Evolutionary conservation across 352 stramenopile genomes (phyloP).

Genomic region (Globisporangium solare): DNA sequence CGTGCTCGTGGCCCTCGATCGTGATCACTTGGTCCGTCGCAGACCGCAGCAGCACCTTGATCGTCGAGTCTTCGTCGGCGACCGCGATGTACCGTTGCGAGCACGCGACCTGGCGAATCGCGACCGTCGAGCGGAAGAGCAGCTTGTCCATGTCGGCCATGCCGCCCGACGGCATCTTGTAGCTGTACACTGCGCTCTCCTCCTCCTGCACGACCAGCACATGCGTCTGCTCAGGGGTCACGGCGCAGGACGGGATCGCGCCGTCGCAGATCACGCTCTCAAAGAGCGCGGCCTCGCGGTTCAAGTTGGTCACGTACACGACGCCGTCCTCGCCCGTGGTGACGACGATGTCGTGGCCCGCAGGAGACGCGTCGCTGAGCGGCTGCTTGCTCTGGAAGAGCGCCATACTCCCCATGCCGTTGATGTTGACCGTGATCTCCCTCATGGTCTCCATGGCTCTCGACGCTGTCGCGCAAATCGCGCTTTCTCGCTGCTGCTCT

Average conservation of each 20-base stretch:
- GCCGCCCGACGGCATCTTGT: slow-evolving; percentile 49
- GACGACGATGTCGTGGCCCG: slow-evolving; percentile 49
- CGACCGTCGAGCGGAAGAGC: slow-evolving; percentile 65
- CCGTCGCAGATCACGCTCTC: slow-evolving; percentile 53
- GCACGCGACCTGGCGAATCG: slow-evolving; percentile 68
- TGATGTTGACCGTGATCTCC: slow-evolving; percentile 71
- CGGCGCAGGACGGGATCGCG: slow-evolving; percentile 59
- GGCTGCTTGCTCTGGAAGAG: slow-evolving; percentile 31
- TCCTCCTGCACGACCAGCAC: slow-evolving; percentile 68
- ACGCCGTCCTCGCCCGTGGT: slow-evolving; percentile 79
- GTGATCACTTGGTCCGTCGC: slow-evolving; percentile 58
- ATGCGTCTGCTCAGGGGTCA: slow-evolving; percentile 60
- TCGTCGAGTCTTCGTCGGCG: slow-evolving; percentile 65
- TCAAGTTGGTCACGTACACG: slow-evolving; percentile 70
- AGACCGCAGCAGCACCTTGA: slow-evolving; percentile 57
- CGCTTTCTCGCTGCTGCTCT: too few species aligned
- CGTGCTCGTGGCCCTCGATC: slow-evolving; percentile 54
- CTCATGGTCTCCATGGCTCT: slow-evolving; percentile 65
- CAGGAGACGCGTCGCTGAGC: slow-evolving; percentile 24
- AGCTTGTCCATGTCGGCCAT: slow-evolving; percentile 42
- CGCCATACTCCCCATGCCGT: slow-evolving; percentile 62
- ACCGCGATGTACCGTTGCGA: slow-evolving; percentile 59
- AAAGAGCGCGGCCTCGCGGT: slow-evolving; percentile 39
- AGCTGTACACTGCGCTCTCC: slow-evolving; percentile 65
- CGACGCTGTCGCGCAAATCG: too few species aligned